These are phyloP conservation scores for Yamadazyma conglobata DNA, from an alignment of 1,139 yeast genomes.

Conservation along the genomic window DNA sequence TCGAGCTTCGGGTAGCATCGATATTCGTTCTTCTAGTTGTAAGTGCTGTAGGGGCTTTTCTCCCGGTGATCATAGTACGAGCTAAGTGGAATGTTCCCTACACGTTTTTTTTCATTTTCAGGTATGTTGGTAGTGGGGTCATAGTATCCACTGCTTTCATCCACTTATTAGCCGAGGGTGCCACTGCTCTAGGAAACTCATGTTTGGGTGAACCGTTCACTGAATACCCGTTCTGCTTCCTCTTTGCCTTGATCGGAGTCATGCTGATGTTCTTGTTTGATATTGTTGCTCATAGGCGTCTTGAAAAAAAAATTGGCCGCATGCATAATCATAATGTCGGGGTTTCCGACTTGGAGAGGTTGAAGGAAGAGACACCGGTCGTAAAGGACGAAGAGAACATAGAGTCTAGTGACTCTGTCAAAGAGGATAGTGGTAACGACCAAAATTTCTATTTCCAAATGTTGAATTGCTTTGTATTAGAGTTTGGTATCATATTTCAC, in stretches of 20 bases:
- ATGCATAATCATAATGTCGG: conserved; percentile 1
- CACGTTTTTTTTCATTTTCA: conserved; percentile 25
- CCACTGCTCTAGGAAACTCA: conserved; percentile 20
- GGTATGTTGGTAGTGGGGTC: conserved; percentile 34
- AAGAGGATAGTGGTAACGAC: conserved; percentile 6
- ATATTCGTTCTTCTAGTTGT: conserved; percentile 29
- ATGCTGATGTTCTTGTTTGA: conserved; percentile 31
- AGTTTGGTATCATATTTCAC: conserved; percentile 40
- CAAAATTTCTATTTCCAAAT: conserved; percentile 16
- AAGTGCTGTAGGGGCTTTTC: conserved; percentile 31
- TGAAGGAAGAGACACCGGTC: neutral
- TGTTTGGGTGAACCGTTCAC: conserved; percentile 29
- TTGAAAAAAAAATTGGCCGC: conserved; percentile 13
- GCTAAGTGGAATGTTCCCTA: conserved; percentile 21
- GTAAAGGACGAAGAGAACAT: neutral
- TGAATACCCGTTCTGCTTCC: conserved; percentile 35
- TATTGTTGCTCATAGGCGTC: conserved; percentile 23
- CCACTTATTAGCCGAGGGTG: conserved; percentile 31
- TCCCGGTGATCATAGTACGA: conserved; percentile 25
- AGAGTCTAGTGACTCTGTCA: neutral
- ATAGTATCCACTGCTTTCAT: conserved; percentile 35
- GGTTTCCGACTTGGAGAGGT: neutral
- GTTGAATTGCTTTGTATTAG: conserved; percentile 27
- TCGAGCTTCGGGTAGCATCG: conserved; percentile 26
- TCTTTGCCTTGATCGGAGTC: conserved; percentile 30